Conservation (phyloP, 2,329 filamentous ascomycete genomes). For the Trichoderma lentiforme region DNA sequence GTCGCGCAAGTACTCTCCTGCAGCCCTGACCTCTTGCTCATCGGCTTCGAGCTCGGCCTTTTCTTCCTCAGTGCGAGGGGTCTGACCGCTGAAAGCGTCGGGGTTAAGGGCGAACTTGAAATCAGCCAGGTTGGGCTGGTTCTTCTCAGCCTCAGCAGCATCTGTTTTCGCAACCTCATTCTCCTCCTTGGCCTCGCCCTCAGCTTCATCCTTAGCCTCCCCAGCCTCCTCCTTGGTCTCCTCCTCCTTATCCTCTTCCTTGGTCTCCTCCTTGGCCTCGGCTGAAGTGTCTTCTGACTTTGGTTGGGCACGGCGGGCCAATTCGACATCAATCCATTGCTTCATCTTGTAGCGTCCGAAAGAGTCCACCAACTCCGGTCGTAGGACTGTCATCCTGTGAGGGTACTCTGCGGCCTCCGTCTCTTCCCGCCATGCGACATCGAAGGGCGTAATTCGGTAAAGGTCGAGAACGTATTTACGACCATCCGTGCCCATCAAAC, state of each 20-base stretch:
- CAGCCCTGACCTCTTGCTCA: slow-evolving; percentile 82
- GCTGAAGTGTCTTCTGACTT: slow-evolving; percentile 33
- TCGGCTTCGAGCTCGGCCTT: slow-evolving; percentile 79
- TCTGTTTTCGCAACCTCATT: slow-evolving; percentile 42
- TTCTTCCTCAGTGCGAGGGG: slow-evolving; percentile 85
- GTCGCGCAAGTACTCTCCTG: slow-evolving; percentile 72
- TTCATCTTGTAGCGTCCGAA: slow-evolving; percentile 83
- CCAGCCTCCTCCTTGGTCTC: slow-evolving; percentile 32
- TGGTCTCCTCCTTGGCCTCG: slow-evolving; percentile 26
- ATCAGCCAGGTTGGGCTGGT: slow-evolving; percentile 78
- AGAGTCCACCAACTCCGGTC: slow-evolving; percentile 83
- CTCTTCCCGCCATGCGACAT: slow-evolving; percentile 87
- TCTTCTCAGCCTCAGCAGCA: slow-evolving; percentile 24
- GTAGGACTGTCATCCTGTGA: slow-evolving; percentile 91
- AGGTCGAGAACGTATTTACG: slow-evolving; percentile 96
- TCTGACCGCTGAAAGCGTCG: slow-evolving; percentile 90
- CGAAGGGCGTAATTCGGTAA: slow-evolving; percentile 89
- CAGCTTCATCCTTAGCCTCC: slow-evolving; percentile 34
- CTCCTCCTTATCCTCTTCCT: slow-evolving; percentile 32
- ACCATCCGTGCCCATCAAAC: slow-evolving; percentile 92
- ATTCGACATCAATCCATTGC: slow-evolving; percentile 78
- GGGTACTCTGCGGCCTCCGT: slow-evolving; percentile 64
- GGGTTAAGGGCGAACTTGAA: slow-evolving; percentile 91
- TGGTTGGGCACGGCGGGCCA: slow-evolving; percentile 56
- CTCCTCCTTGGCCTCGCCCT: slow-evolving; percentile 21